Conservation (phyloP, 108 stramenopile species). For the Stephanodiscus minutulus region DNA sequence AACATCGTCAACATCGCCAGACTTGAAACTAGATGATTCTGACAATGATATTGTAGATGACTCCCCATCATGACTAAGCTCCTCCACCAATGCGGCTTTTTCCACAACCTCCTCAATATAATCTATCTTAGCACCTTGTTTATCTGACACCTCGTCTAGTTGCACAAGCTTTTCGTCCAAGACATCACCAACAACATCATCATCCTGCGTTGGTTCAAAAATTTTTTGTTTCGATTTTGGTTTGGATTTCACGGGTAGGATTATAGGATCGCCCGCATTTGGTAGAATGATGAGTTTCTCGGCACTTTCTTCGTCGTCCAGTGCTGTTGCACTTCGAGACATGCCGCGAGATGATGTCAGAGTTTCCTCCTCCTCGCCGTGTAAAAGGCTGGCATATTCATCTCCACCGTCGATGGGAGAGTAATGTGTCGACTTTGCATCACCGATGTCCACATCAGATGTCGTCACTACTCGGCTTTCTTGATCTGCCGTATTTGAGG, state of each 20-base stretch:
- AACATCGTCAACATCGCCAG: neutral
- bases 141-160: neutral
- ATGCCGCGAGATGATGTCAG: neutral
- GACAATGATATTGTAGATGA: neutral
- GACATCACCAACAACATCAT: neutral
- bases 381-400: neutral
- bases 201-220: neutral
- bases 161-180: neutral
- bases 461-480: neutral
- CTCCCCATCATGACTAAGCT: neutral
- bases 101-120: neutral
- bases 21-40: neutral
- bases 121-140: neutral
- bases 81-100: neutral
- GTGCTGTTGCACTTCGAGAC: neutral
- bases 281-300: conserved; percentile 13
- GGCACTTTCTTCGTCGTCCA: conserved; percentile 3
- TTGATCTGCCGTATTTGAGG: neutral
- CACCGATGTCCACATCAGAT: neutral
- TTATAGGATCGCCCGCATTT: conserved; percentile 9
- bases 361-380: neutral
- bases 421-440: neutral
- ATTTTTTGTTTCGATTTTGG: neutral
- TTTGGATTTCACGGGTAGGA: conserved; percentile 7
- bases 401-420: neutral